Base-by-base conservation (phyloP, 2,329 filamentous ascomycete species). In the Colletotrichum destructivum region DNA sequence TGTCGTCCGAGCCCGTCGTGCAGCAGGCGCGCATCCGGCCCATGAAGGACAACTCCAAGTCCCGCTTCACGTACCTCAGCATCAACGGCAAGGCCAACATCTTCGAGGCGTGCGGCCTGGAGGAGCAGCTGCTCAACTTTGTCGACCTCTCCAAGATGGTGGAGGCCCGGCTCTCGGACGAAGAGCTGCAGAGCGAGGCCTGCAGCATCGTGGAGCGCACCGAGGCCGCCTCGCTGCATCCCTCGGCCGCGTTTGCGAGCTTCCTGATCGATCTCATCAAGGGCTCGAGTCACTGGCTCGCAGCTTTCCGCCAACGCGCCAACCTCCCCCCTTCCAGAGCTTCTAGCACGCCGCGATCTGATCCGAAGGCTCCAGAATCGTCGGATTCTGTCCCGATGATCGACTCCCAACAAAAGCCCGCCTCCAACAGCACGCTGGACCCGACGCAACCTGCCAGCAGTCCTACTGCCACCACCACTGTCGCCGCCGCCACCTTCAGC, bases 21-120 rank as follows among this genome's bases (percentile, higher is more conserved):
- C 69, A 67, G 2, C 74, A 67, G 42, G 78, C 78, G 70, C 54
- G 69, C 2, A 44, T 59, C 11, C 44, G 69, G 7, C 69, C 69
- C 13, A 35, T 69, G 16, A 71, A 71, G 46, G 57, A 49, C 2
- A 61, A 66, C 4, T 46, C 51, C 2, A 67, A 51, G 23, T 71
- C 68, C 9, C 63, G 62, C 9, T 60, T 71, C 11, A 73, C 71
- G 1, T 71, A 71, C 12, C 67, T 73, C 16, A 67, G 62, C 44
- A 73, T 73, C 42, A 71, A 67, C 31, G 71, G 71, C 1, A 73
- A 73, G 23, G 62, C 57, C 46, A 38, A 63, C 42, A 73, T 71
- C 16, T 73, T 73, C 15, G 68, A 71, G 4, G 62, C 47, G 3
- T 73, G 71, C 13, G 9, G 38, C 18, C 12, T 73, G 18, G 71